Evolutionary conservation across 331 rosid species (phyloP).

Genomic region (Rosa hybrid): DNA sequence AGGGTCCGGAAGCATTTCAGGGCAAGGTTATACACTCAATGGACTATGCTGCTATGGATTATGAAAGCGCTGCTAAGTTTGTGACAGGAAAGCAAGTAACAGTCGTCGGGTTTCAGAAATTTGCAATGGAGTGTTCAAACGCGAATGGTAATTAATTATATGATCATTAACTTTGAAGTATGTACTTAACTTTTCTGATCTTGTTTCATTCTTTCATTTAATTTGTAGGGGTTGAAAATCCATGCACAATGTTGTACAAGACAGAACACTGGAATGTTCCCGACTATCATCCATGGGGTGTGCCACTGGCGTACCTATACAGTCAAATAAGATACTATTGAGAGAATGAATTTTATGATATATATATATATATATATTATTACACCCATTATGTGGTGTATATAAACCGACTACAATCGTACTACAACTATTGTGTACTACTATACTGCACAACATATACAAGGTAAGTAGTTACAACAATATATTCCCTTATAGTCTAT

Average conservation of each 20-base stretch:
- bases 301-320: constrained; percentile 44
- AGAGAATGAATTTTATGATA: too few species aligned
- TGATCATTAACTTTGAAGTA: neutral
- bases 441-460: too few species aligned
- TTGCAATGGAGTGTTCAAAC: constrained; percentile 61
- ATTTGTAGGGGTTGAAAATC: constrained; percentile 48
- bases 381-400: too few species aligned
- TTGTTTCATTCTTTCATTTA: neutral
- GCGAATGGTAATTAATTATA: constrained; percentile 41
- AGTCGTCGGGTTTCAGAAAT: constrained; percentile 65
- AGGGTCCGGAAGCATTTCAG: constrained; percentile 50
- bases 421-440: too few species aligned
- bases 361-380: too few species aligned
- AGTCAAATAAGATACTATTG: too few species aligned
- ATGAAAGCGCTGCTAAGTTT: constrained; percentile 32
- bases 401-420: too few species aligned
- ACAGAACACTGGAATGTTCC: constrained; percentile 60
- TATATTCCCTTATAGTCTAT: too few species aligned
- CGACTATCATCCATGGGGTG: constrained; percentile 63
- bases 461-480: too few species aligned
- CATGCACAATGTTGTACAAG: constrained; percentile 58
- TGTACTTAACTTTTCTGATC: neutral
- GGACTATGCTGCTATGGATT: constrained; percentile 56
- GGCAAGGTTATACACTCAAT: constrained; percentile 64
- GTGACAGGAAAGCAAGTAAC: constrained; percentile 49